A percentile compares a stretch with the other conserved stretches of the same genome.
phyloP scores from a whole-genome alignment of 768 basidiomycete species.

The Boletus vermiculosoides region DNA sequence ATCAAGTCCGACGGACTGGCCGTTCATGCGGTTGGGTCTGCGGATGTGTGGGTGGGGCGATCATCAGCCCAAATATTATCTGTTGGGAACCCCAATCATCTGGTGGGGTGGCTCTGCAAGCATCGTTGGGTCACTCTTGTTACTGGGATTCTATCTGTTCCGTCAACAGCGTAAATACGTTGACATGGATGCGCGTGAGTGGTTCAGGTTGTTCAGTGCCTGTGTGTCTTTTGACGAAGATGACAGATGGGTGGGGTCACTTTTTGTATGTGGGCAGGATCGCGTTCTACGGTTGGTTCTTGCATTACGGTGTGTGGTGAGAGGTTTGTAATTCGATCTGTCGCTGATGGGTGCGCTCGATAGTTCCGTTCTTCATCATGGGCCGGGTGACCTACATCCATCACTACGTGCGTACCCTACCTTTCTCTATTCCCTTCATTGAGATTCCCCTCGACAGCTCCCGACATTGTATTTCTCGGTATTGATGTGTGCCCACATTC shows the following conservation, averaged over 20 bases:
- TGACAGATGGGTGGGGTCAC: conserved; percentile 86
- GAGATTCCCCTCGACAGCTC: conserved; percentile 47
- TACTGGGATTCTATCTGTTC: conserved; percentile 68
- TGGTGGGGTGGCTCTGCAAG: conserved; percentile 84
- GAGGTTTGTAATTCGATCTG: not conserved
- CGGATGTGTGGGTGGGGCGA: conserved; percentile 99
- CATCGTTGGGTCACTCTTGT: conserved; percentile 51
- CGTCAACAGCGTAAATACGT: conserved; percentile 85
- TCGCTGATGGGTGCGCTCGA: not conserved
- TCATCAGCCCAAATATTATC: conserved; percentile 83
- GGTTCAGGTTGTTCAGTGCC: not conserved
- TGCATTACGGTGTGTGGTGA: conserved; percentile 75
- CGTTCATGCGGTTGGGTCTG: conserved; percentile 82
- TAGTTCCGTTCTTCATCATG: conserved; percentile 98
- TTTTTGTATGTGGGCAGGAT: conserved; percentile 92
- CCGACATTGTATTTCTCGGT: conserved; percentile 98
- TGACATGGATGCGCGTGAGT: conserved; percentile 86
- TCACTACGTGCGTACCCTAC: conserved; percentile 71
- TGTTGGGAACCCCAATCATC: conserved; percentile 87
- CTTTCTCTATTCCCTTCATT: not conserved
- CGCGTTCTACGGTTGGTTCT: conserved; percentile 85
- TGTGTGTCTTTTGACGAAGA: conserved; percentile 6
- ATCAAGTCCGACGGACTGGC: conserved; percentile 92
- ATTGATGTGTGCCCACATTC: conserved; percentile 83
- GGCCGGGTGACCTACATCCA: conserved; percentile 95